Percentiles rank a stretch among this genome's conserved stretches.
These are phyloP conservation scores for Mucuna pruriens DNA, from an alignment of 306 rosid genomes.

Conservation along the genomic window DNA sequence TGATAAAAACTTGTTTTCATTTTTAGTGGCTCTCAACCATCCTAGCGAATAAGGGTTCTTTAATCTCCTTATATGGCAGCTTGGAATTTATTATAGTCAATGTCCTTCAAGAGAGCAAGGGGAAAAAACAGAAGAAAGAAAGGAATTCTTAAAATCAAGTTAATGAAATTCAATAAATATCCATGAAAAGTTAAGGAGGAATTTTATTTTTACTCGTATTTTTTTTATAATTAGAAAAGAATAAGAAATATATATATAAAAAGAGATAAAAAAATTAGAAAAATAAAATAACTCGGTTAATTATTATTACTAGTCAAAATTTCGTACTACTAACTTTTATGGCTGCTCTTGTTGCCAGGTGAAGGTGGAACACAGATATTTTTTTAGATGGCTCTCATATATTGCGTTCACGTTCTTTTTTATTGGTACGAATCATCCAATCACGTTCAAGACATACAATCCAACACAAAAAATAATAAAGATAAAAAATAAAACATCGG, in stretches of 20 bases:
- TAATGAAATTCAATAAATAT: not conserved
- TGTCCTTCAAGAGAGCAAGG: not conserved
- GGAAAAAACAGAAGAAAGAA: not conserved
- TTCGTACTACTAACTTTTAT: not conserved
- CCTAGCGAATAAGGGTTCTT: not conserved
- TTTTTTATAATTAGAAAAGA: not conserved
- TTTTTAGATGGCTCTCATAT: not conserved
- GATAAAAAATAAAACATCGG: not conserved
- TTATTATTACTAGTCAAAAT: not conserved
- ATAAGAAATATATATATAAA: not conserved
- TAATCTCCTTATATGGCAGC: conserved; percentile 19
- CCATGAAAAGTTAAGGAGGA: not conserved
- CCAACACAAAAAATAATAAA: not conserved
- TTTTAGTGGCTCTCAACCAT: conserved; percentile 32
- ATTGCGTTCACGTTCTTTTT: not conserved
- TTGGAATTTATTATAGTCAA: conserved; percentile 14
- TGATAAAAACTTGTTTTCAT: conserved; percentile 37
- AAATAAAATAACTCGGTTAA: not conserved
- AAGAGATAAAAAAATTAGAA: not conserved
- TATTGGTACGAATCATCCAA: not conserved
- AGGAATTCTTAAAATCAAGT: not conserved
- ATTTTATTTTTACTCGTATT: not conserved
- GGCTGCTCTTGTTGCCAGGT: conserved; percentile 34
- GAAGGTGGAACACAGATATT: not conserved
- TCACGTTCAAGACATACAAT: conserved; percentile 25